These are phyloP conservation scores for Collariella sp. DNA, from an alignment of 495 filamentous ascomycete species.

Conservation along the genomic window DNA sequence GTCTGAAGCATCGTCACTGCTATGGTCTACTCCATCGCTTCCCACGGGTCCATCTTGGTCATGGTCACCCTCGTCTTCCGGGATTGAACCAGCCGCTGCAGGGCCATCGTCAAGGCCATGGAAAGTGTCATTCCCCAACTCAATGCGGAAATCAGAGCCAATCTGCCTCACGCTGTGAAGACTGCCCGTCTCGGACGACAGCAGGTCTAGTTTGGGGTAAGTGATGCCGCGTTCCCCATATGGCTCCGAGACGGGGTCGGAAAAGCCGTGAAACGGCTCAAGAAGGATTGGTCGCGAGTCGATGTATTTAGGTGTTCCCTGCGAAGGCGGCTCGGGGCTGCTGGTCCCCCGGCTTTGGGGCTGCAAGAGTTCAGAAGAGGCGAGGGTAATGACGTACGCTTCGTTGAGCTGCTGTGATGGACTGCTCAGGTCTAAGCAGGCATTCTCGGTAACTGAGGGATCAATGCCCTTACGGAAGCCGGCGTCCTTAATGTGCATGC, in stretches of 20 bases:
- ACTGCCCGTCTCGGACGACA: slow-evolving; percentile 28
- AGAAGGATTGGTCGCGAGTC: slow-evolving; percentile 24
- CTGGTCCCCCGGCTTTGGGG: not conserved
- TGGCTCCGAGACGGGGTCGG: slow-evolving; percentile 14
- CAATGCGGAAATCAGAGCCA: slow-evolving; percentile 26
- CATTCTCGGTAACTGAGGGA: slow-evolving; percentile 10
- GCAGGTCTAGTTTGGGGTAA: slow-evolving; percentile 13
- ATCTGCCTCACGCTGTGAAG: slow-evolving; percentile 33
- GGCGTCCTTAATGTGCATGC: slow-evolving; percentile 19
- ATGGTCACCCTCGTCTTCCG: not conserved
- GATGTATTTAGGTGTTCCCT: slow-evolving; percentile 4
- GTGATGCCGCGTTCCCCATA: slow-evolving; percentile 2
- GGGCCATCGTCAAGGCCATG: slow-evolving; percentile 10
- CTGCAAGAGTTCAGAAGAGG: not conserved
- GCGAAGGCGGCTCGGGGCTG: not conserved
- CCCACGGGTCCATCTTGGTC: not conserved
- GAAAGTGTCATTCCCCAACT: slow-evolving; percentile 21
- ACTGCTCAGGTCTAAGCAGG: slow-evolving; percentile 17
- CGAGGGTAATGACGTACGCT: slow-evolving; percentile 12
- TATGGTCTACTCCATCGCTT: not conserved
- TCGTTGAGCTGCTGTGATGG: slow-evolving; percentile 24
- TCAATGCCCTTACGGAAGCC: slow-evolving; percentile 20
- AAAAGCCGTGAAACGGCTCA: slow-evolving; percentile 23
- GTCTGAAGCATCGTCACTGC: not conserved
- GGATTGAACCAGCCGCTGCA: not conserved